Evolutionary conservation across 495 filamentous ascomycete species (phyloP).

Genomic region (Penicillium robsamsonii): DNA sequence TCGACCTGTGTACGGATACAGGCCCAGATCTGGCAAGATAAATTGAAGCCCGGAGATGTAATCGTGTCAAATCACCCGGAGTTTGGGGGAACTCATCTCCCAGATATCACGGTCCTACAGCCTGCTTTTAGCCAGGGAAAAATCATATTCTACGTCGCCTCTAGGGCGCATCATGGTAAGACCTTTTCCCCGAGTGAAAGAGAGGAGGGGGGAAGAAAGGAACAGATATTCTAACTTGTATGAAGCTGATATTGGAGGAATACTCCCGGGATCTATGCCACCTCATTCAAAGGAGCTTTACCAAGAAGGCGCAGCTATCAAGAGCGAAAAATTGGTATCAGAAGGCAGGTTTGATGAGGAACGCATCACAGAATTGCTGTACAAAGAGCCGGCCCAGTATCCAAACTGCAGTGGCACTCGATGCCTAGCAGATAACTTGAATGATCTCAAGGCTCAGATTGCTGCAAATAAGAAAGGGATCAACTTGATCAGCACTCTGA

Average conservation of each 20-base stretch:
- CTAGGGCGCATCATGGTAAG: slow-evolving; percentile 79
- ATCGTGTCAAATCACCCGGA: slow-evolving; percentile 93
- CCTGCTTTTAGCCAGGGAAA: slow-evolving; percentile 69
- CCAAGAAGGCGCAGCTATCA: slow-evolving; percentile 90
- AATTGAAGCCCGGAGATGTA: slow-evolving; percentile 85
- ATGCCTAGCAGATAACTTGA: slow-evolving; percentile 87
- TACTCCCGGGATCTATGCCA: slow-evolving; percentile 92
- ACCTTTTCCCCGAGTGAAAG: not conserved
- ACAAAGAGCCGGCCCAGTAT: slow-evolving; percentile 76
- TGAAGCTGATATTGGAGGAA: slow-evolving; percentile 87
- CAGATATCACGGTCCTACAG: slow-evolving; percentile 85
- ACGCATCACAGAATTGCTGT: slow-evolving; percentile 77
- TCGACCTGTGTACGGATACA: slow-evolving; percentile 56
- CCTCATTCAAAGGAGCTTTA: slow-evolving; percentile 87
- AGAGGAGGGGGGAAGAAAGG: not conserved
- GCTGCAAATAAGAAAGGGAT: slow-evolving; percentile 96
- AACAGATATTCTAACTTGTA: slow-evolving; percentile 64
- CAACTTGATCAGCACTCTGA: slow-evolving; percentile 75
- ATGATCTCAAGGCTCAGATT: slow-evolving; percentile 91
- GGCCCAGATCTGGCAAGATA: slow-evolving; percentile 80
- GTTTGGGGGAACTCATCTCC: slow-evolving; percentile 82
- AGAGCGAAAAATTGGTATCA: slow-evolving; percentile 90
- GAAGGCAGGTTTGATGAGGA: slow-evolving; percentile 85
- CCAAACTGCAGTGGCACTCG: slow-evolving; percentile 86
- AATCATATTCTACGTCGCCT: slow-evolving; percentile 92